Percentiles rank a stretch among this genome's conserved stretches.
These are phyloP conservation scores for Ophiostoma sp. DNA, from an alignment of 2,329 filamentous ascomycete genomes.

Conservation along the genomic window DNA sequence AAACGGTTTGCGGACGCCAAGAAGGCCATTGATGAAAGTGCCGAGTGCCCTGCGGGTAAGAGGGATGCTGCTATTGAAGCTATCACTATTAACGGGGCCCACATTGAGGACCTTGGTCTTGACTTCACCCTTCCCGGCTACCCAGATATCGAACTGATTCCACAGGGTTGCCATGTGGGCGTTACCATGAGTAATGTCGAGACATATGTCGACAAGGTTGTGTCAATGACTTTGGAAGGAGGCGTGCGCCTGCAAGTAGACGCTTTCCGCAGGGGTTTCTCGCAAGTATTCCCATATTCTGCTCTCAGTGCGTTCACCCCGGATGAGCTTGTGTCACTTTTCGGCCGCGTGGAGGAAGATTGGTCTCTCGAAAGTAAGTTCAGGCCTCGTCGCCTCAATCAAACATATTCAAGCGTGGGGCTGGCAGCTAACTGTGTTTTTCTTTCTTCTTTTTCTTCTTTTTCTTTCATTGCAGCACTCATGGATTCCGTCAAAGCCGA, in stretches of 20 bases:
- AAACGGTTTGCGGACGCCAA: slow-evolving; percentile 85
- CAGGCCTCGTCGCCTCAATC: not conserved
- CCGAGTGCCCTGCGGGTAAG: slow-evolving; percentile 62
- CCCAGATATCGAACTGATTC: slow-evolving; percentile 77
- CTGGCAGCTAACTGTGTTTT: not conserved
- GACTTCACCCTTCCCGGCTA: slow-evolving; percentile 96
- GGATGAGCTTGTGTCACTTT: slow-evolving; percentile 90
- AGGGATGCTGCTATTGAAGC: slow-evolving; percentile 69
- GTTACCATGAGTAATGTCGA: slow-evolving; percentile 93
- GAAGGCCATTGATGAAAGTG: slow-evolving; percentile 74
- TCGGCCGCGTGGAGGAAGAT: slow-evolving; percentile 89
- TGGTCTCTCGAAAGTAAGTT: slow-evolving; percentile 94
- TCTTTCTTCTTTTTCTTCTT: not conserved
- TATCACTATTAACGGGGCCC: slow-evolving; percentile 73
- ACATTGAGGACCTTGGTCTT: slow-evolving; percentile 81
- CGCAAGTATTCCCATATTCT: slow-evolving; percentile 93
- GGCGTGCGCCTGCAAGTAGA: slow-evolving; percentile 88
- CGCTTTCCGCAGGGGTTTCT: slow-evolving; percentile 88
- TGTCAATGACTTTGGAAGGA: slow-evolving; percentile 86
- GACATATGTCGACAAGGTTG: slow-evolving; percentile 80
- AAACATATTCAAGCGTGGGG: not conserved
- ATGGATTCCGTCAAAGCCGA: slow-evolving; percentile 99
- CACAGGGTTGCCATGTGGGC: slow-evolving; percentile 69
- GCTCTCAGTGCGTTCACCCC: slow-evolving; percentile 92
- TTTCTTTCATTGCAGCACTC: slow-evolving; percentile 58